Percentiles rank a stretch among this genome's conserved stretches.
phyloP scores from a whole-genome alignment of 495 filamentous ascomycete species.

The Cudoniella acicularis region DNA sequence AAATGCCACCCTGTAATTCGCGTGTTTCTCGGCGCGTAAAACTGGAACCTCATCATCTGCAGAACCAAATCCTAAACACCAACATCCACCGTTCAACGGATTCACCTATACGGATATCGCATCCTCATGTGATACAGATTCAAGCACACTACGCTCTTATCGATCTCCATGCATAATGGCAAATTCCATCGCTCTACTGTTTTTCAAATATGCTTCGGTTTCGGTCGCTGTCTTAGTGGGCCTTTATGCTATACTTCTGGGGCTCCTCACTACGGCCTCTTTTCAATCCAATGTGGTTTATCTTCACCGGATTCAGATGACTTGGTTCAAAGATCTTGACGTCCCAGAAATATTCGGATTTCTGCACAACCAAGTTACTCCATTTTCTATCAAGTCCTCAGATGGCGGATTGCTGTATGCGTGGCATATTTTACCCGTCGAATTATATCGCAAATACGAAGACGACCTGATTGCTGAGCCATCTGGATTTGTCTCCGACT shows the following conservation, averaged over 20 bases:
- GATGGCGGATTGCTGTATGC: conserved; percentile 57
- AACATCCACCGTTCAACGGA: too few species aligned
- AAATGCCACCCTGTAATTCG: too few species aligned
- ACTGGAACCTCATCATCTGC: too few species aligned
- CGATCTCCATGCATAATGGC: too few species aligned
- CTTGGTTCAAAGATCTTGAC: conserved; percentile 66
- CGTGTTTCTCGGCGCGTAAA: too few species aligned
- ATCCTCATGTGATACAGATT: too few species aligned
- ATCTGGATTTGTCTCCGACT: conserved; percentile 42
- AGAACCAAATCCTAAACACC: too few species aligned
- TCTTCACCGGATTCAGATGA: conserved; percentile 66
- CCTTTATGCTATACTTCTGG: conserved; percentile 37
- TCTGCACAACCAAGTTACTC: conserved; percentile 63
- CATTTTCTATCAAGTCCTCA: conserved; percentile 54
- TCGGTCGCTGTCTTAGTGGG: conserved; percentile 25
- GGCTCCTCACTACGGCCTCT: conserved; percentile 39
- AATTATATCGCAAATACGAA: conserved; percentile 55
- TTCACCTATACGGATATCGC: too few species aligned
- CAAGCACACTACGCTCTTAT: too few species aligned
- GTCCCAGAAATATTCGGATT: conserved; percentile 76
- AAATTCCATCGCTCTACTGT: too few species aligned
- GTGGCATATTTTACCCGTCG: conserved; percentile 68
- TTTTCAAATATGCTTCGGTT: conserved; percentile 35
- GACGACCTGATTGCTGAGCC: conserved; percentile 44
- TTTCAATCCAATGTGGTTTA: conserved; percentile 63